Evolutionary conservation across 805 yeast genomes (phyloP), one percentile per base, ranked within the genome.

Genomic region (Brettanomyces anomalus): DNA sequence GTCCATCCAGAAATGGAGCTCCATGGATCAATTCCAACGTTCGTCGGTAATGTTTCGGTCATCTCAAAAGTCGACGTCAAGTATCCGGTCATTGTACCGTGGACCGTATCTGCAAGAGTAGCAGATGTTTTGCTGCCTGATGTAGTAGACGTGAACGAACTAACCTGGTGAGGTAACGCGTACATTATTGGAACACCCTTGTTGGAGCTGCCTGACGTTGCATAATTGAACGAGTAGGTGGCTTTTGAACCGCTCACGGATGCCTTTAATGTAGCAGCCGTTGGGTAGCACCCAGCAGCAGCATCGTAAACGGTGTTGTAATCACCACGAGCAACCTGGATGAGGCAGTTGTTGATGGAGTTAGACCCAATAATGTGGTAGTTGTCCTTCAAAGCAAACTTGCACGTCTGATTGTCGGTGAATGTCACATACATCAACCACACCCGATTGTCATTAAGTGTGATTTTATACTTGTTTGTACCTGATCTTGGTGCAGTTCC

Each of bases 261-360:
- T 5, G 74, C 78, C 2, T 64, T 45, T 7, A 79, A 49, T 0
- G 68, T 49, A 19, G 54, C 57, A 14, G 43, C 42, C 5, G 44
- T 31, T 11, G 76, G 74, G 50, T 79, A 83, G 56, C 68, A 66
- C 43, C 90, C 90, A 37, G 89, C 87, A 21, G 84, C 76, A 41
- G 65, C 54, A 56, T 79, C 86, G 54, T 77, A 77, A 24, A 3
- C 28, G 51, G 61, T 70, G 20, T 65, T 57, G 26, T 72, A 80
- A 30, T 56, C 51, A 38, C 58, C 46, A 8, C 48, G 42, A 5
- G 76, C 78, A n/a, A 68, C 57, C 62, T 78, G 81, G 31, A 75
- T 54, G 34, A 68, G 58, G 41, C 67, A 54, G 17, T 70, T 68
- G 53, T 67, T 60, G 55, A 70, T 51, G 31, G 70, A 50, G 43